Conservation (phyloP, 2,329 filamentous ascomycete genomes). For the Calcarisporium arbuscula region DNA sequence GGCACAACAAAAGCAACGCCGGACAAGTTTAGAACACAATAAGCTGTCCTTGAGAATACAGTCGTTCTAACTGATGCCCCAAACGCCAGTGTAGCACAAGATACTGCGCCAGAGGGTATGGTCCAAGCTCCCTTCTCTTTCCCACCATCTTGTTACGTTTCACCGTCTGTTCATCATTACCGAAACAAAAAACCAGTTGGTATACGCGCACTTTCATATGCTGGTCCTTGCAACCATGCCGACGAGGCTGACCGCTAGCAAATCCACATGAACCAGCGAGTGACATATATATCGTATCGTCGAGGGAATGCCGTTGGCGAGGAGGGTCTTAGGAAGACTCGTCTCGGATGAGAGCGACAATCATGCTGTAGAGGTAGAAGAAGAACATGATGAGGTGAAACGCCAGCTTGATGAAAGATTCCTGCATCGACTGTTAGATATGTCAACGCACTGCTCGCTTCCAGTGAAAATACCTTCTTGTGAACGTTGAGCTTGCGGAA, state of each 20-base stretch:
- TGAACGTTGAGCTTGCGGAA: constrained; percentile 98
- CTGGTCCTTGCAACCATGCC: constrained; percentile 5
- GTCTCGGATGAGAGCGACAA: constrained; percentile 92
- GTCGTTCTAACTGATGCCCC: constrained; percentile 17
- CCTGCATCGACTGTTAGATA: constrained; percentile 47
- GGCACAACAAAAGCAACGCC: too few relatives aligned
- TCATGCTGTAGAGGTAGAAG: constrained; percentile 99
- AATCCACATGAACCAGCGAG: too few relatives aligned
- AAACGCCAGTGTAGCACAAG: constrained; percentile 23
- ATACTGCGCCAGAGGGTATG: constrained; percentile 23
- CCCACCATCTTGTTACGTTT: constrained; percentile 18
- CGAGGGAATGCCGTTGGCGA: too few relatives aligned
- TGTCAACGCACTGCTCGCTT: too few relatives aligned
- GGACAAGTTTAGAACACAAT: too few relatives aligned
- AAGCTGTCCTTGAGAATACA: constrained; percentile 8
- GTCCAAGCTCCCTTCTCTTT: constrained; percentile 21
- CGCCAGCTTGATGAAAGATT: constrained; percentile 98
- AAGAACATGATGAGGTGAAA: constrained; percentile 99
- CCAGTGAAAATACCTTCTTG: constrained; percentile 84
- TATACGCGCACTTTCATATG: neutral
- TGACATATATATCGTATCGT: too few relatives aligned
- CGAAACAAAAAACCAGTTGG: constrained; percentile 2
- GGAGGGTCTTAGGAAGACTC: constrained; percentile 76
- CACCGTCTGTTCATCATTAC: constrained; percentile 18
- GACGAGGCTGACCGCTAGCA: too few relatives aligned